Percentiles rank a stretch among this genome's conserved stretches.
These are phyloP conservation scores for Fragaria nilgerrensis DNA, from an alignment of 306 rosid genomes.

Conservation along the genomic window DNA sequence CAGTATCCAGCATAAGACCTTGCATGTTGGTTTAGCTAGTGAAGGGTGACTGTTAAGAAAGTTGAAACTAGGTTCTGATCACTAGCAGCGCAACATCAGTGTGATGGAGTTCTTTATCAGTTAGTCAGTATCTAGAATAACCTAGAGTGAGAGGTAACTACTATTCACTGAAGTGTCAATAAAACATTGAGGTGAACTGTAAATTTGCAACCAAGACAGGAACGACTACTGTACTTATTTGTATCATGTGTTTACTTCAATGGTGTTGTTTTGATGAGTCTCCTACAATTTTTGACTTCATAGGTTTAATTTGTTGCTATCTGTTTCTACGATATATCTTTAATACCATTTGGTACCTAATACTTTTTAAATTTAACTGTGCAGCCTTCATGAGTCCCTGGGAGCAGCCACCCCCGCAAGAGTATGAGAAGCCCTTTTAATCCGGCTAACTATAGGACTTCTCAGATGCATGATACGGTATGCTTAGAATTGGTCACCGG, in stretches of 20 bases:
- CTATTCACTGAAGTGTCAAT: neutral
- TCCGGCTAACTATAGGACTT: conserved; percentile 20
- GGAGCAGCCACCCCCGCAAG: conserved; percentile 85
- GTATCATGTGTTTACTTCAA: neutral
- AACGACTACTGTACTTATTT: neutral
- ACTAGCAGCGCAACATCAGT: neutral
- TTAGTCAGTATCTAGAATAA: neutral
- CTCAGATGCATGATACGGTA: conserved; percentile 36
- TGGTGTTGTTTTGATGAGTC: neutral
- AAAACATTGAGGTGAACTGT: neutral
- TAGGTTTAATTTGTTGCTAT: neutral
- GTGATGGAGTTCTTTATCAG: neutral
- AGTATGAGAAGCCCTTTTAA: conserved; percentile 75
- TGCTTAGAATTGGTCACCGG: conserved; percentile 33
- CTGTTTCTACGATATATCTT: neutral
- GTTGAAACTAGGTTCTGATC: neutral
- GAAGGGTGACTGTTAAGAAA: neutral
- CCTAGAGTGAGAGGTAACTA: neutral
- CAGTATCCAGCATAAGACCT: neutral
- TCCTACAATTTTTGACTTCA: neutral
- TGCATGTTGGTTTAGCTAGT: neutral
- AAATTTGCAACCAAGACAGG: neutral
- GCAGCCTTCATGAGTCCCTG: conserved; percentile 68
- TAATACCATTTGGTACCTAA: conserved; percentile 2
- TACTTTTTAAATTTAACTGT: conserved; percentile 18